Percentiles rank a stretch among this genome's conserved stretches.
phyloP scores from a whole-genome alignment of 352 stramenopile species.

The Globisporangium nagaii region DNA sequence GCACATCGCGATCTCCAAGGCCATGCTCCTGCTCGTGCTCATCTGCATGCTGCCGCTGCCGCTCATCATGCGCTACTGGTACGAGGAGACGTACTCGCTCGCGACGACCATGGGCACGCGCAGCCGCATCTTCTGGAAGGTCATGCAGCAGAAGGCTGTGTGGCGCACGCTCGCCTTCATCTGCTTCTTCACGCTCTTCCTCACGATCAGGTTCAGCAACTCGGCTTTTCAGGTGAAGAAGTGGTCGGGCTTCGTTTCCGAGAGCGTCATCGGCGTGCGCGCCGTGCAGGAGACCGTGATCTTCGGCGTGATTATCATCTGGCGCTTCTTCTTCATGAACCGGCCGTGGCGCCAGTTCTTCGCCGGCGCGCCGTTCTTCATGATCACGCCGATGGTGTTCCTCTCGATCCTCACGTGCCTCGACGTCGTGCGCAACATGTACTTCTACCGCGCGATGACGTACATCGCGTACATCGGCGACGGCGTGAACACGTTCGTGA shows the following conservation, averaged over 20 bases:
- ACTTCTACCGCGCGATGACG: constrained; percentile 27
- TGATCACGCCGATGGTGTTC: constrained; percentile 24
- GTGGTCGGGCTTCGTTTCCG: constrained; percentile 20
- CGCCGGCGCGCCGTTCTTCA: constrained; percentile 16
- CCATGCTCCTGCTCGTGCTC: constrained; percentile 25
- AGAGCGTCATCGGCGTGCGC: constrained; percentile 17
- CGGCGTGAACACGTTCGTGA: constrained; percentile 20
- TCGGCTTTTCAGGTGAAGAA: constrained; percentile 13
- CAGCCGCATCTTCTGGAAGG: constrained; percentile 33
- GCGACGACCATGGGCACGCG: constrained; percentile 31
- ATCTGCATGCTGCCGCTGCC: constrained; percentile 24
- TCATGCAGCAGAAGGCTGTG: constrained; percentile 51
- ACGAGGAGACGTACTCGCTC: constrained; percentile 39
- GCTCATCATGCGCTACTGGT: constrained; percentile 29
- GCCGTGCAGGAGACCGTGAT: constrained; percentile 17
- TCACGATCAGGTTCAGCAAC: constrained; percentile 23
- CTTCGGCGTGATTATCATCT: constrained; percentile 21
- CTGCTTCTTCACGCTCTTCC: constrained; percentile 40
- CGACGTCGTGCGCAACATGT: constrained; percentile 20
- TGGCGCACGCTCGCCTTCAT: constrained; percentile 39
- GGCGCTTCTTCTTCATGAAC: constrained; percentile 43
- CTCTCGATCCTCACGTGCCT: constrained; percentile 19
- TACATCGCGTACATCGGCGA: constrained; percentile 15
- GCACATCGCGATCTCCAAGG: constrained; percentile 7
- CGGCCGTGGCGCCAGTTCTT: constrained; percentile 34